Evolutionary conservation across 306 rosid species (phyloP).

Genomic region (Oemleria cerasiformis): DNA sequence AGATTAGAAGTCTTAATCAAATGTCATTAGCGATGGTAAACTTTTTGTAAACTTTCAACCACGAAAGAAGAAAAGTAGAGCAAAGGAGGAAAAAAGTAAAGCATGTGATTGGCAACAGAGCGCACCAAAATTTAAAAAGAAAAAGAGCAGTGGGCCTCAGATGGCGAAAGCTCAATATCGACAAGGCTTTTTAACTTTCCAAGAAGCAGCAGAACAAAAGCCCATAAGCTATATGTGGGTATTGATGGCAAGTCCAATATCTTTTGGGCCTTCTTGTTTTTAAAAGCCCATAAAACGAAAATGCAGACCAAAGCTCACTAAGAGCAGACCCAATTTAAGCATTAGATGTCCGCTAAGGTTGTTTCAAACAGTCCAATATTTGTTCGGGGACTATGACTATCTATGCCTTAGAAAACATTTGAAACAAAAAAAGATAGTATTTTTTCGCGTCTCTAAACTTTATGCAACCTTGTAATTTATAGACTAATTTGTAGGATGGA

Average conservation of each 20-base stretch:
- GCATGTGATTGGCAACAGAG: background rate
- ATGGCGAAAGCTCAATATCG: background rate
- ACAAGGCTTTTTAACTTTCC: background rate
- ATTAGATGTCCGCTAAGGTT: too few species aligned
- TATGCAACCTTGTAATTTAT: too few species aligned
- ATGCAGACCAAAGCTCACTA: background rate
- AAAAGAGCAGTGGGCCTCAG: background rate
- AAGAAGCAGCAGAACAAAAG: background rate
- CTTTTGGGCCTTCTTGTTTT: background rate
- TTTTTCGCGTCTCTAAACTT: too few species aligned
- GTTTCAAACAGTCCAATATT: too few species aligned
- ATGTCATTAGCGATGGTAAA: background rate
- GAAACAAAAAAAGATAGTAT: too few species aligned
- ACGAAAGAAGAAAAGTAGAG: too few species aligned
- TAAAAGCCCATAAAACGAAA: background rate
- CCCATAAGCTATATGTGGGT: conserved; percentile 1
- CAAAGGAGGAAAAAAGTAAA: background rate
- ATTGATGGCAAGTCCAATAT: too few species aligned
- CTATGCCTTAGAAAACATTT: too few species aligned
- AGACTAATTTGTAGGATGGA: too few species aligned
- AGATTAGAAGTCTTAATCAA: too few species aligned
- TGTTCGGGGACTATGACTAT: background rate
- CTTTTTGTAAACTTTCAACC: background rate
- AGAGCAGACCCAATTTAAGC: background rate
- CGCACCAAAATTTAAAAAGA: background rate